Percentiles rank a stretch among this genome's conserved stretches.
Conservation (phyloP, 352 stramenopile species). For the Pythium utonaiense region DNA sequence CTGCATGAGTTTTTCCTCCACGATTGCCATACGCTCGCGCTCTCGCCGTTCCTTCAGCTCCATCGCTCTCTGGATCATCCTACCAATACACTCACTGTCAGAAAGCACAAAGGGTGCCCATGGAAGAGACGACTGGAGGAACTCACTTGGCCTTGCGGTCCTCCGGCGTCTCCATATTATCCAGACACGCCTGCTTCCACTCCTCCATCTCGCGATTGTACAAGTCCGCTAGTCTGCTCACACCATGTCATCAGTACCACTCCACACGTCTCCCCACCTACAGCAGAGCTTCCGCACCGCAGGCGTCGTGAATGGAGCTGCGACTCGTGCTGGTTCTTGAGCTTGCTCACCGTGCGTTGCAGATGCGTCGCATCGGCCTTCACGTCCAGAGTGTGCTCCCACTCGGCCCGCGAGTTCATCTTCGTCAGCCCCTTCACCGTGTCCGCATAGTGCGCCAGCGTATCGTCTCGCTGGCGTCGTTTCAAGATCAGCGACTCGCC, state of each 20-base stretch:
- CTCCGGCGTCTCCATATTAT: constrained; percentile 73
- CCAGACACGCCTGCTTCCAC: constrained; percentile 62
- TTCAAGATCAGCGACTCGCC: constrained; percentile 76
- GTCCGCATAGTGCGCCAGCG: constrained; percentile 47
- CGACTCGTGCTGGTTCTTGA: constrained; percentile 78
- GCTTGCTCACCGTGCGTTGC: constrained; percentile 33
- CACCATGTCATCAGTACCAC: not conserved
- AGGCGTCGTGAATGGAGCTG: constrained; percentile 59
- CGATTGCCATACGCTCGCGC: constrained; percentile 47
- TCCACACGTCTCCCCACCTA: not conserved
- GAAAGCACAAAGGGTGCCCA: too few relatives aligned
- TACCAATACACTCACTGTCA: too few relatives aligned
- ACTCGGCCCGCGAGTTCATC: constrained; percentile 61
- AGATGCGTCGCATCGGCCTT: constrained; percentile 52
- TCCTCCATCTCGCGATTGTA: constrained; percentile 76
- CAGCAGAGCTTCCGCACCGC: constrained; percentile 20
- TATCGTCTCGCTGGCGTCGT: constrained; percentile 61
- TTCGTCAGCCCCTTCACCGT: constrained; percentile 47
- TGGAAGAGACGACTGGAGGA: too few relatives aligned
- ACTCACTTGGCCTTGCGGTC: constrained; percentile 74
- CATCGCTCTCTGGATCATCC: constrained; percentile 72
- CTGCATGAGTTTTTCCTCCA: constrained; percentile 73
- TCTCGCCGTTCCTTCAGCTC: constrained; percentile 71
- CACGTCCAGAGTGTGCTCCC: constrained; percentile 58
- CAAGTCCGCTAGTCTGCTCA: constrained; percentile 52